These are phyloP conservation scores for Arachnopeziza araneosa DNA, from an alignment of 2,329 filamentous ascomycete genomes.

Conservation along the genomic window DNA sequence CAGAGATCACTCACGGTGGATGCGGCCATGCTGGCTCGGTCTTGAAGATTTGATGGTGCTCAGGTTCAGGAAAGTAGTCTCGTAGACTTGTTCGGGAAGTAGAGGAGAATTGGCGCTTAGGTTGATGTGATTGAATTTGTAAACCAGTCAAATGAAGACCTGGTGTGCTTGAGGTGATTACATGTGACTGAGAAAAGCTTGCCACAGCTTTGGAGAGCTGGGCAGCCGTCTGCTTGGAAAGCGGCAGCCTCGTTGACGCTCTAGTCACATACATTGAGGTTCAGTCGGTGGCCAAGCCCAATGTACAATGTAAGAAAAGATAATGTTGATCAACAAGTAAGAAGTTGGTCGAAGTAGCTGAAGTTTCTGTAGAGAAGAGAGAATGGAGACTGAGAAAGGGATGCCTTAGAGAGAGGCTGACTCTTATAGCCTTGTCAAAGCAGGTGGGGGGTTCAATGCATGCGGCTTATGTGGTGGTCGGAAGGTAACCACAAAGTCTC, in stretches of 20 bases:
- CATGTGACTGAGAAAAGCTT: slow-evolving; percentile 21
- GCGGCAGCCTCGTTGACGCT: slow-evolving; percentile 20
- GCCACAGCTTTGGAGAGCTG: slow-evolving; percentile 25
- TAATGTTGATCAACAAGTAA: background rate
- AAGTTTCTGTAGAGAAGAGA: too few relatives aligned
- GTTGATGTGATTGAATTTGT: slow-evolving; percentile 9
- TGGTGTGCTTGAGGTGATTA: slow-evolving; percentile 8
- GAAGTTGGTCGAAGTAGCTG: background rate
- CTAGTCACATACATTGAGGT: slow-evolving; percentile 24
- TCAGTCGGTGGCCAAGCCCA: slow-evolving; percentile 5
- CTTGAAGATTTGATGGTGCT: slow-evolving; percentile 43
- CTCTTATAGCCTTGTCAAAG: background rate
- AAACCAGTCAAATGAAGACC: slow-evolving; percentile 11
- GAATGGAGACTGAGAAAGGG: background rate
- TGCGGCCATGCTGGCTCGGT: slow-evolving; percentile 61
- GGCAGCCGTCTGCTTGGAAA: slow-evolving; percentile 21
- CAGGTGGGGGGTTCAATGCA: background rate
- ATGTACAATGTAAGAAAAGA: slow-evolving; percentile 2
- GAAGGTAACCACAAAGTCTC: too few relatives aligned
- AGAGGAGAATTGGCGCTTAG: slow-evolving; percentile 25
- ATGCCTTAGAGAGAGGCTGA: background rate
- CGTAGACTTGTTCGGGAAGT: slow-evolving; percentile 22
- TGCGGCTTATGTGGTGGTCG: background rate
- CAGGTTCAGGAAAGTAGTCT: slow-evolving; percentile 29
- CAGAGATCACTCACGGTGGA: slow-evolving; percentile 23